These are phyloP conservation scores for Leucocoprinus leucothites DNA, from an alignment of 768 basidiomycete genomes.

Conservation along the genomic window DNA sequence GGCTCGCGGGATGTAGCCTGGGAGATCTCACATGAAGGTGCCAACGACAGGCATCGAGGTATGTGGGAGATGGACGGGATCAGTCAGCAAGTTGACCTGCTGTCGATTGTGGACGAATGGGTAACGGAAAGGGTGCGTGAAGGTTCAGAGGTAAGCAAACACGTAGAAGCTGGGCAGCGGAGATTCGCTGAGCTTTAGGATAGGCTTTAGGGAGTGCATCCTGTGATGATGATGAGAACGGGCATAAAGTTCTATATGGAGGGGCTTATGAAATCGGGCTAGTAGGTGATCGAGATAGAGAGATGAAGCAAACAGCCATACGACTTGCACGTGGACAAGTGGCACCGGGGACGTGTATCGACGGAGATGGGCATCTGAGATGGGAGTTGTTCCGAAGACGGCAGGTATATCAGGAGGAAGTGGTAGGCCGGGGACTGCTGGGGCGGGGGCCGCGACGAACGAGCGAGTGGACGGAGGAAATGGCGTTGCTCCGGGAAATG, in stretches of 20 bases:
- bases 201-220: constrained; percentile 32
- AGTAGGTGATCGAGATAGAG: constrained; percentile 40
- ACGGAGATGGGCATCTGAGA: constrained; percentile 20
- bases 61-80: constrained; percentile 1
- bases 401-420: constrained; percentile 40
- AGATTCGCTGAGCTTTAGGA: constrained; percentile 11
- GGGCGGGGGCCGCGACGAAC: not conserved
- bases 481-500: constrained; percentile 64
- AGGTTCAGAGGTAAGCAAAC: constrained; percentile 1
- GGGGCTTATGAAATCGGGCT: constrained; percentile 18
- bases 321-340: constrained; percentile 42
- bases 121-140: not conserved
- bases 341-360: constrained; percentile 18
- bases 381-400: constrained; percentile 31
- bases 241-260: constrained; percentile 41
- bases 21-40: constrained; percentile 1
- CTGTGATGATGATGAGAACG: constrained; percentile 55
- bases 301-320: constrained; percentile 46
- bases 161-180: not conserved
- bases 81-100: constrained; percentile 19
- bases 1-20: constrained; percentile 7
- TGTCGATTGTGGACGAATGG: constrained; percentile 15
- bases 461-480: constrained; percentile 59
- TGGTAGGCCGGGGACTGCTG: constrained; percentile 29
- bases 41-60: not conserved